Evolutionary conservation across 352 stramenopile species (phyloP).

Genomic region (Phytopythium litorale): DNA sequence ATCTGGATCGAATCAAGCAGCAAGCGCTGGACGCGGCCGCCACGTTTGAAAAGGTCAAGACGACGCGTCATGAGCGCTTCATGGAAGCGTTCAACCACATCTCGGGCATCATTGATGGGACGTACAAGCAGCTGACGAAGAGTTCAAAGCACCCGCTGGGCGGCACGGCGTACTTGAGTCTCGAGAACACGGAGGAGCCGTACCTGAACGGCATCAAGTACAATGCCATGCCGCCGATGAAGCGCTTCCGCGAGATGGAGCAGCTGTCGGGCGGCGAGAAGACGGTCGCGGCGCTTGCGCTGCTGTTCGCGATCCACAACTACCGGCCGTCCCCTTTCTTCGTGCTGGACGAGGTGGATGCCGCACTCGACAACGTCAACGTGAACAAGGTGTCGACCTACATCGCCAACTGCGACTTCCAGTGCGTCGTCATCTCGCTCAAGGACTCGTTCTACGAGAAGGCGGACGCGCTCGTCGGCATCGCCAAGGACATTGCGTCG

Average conservation of each 20-base stretch:
- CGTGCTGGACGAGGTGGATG: slow-evolving; percentile 99
- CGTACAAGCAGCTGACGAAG: slow-evolving; percentile 98
- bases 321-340: slow-evolving; percentile 97
- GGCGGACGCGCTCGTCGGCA: slow-evolving; percentile 91
- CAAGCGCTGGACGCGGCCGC: slow-evolving; percentile 52
- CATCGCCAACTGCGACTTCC: slow-evolving; percentile 94
- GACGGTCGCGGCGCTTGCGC: slow-evolving; percentile 97
- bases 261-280: slow-evolving; percentile 99
- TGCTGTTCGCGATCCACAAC: slow-evolving; percentile 99
- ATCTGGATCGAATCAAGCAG: slow-evolving; percentile 71
- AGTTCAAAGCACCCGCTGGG: slow-evolving; percentile 95
- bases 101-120: slow-evolving; percentile 90
- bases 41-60: slow-evolving; percentile 78
- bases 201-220: slow-evolving; percentile 99
- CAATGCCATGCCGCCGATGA: slow-evolving; percentile 99
- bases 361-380: slow-evolving; percentile 99
- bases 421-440: slow-evolving; percentile 98
- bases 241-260: slow-evolving; percentile 98
- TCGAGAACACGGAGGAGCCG: slow-evolving; percentile 92
- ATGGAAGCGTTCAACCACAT: slow-evolving; percentile 96
- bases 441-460: slow-evolving; percentile 98
- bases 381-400: slow-evolving; percentile 98
- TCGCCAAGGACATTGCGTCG: slow-evolving; percentile 79
- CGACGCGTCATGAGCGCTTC: slow-evolving; percentile 73
- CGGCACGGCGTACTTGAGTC: slow-evolving; percentile 75